phyloP scores from a whole-genome alignment of 2,329 filamentous ascomycete species.

The Plenodomus lindquistii region DNA sequence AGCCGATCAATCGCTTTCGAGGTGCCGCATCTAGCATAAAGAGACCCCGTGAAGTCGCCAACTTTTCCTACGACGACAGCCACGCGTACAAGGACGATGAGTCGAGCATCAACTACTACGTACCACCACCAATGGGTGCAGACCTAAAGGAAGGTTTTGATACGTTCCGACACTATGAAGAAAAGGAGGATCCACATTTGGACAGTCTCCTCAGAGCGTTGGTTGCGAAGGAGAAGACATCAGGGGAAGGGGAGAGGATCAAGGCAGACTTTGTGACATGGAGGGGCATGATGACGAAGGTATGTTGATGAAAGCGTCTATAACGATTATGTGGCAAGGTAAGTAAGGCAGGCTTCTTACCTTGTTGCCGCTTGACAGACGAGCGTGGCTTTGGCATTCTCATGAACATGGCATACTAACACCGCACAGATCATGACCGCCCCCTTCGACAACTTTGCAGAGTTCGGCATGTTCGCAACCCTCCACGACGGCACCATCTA shows the following conservation, averaged over 20 bases:
- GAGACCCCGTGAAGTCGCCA: constrained; percentile 75
- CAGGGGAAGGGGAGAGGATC: constrained; percentile 59
- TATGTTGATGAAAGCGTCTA: constrained; percentile 42
- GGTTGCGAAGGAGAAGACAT: constrained; percentile 70
- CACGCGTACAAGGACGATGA: constrained; percentile 77
- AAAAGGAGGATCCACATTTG: constrained; percentile 82
- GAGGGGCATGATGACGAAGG: constrained; percentile 99
- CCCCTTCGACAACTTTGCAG: constrained; percentile 77
- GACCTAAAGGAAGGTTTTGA: constrained; percentile 83
- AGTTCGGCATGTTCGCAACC: constrained; percentile 96
- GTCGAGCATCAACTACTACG: constrained; percentile 85
- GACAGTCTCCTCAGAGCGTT: constrained; percentile 81
- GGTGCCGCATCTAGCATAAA: constrained; percentile 41
- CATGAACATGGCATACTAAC: constrained; percentile 7
- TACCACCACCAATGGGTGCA: constrained; percentile 70
- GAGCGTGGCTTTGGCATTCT: not conserved
- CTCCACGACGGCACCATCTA: constrained; percentile 79
- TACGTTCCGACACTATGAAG: constrained; percentile 80
- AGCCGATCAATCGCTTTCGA: constrained; percentile 39
- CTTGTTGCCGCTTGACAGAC: constrained; percentile 6
- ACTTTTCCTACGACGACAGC: constrained; percentile 88
- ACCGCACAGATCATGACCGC: constrained; percentile 74
- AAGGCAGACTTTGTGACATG: constrained; percentile 86
- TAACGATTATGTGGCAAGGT: constrained; percentile 10
- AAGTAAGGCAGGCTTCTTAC: constrained; percentile 18